Evolutionary conservation across 108 stramenopile species (phyloP).

Genomic region (Nitzschia putrida): DNA sequence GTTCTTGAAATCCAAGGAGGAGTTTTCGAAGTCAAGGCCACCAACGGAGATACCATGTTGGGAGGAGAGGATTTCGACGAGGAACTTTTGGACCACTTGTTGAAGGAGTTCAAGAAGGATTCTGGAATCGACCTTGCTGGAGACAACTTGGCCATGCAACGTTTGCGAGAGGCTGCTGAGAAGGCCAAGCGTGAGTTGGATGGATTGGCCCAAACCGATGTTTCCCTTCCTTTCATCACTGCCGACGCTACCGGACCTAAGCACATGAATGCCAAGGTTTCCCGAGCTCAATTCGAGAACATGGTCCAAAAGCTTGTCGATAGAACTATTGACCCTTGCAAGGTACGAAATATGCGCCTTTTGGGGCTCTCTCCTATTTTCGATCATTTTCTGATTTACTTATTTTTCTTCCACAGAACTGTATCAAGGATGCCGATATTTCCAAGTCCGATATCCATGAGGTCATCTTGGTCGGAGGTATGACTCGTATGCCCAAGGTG

Average conservation of each 20-base stretch:
- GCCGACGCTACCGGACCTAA: constrained; percentile 98
- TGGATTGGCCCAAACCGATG: constrained; percentile 98
- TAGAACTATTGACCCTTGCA: constrained; percentile 96
- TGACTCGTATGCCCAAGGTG: constrained; percentile 99
- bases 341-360: constrained; percentile 40
- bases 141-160: constrained; percentile 98
- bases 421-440: constrained; percentile 94
- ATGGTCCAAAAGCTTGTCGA: constrained; percentile 92
- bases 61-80: constrained; percentile 99
- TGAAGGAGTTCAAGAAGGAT: constrained; percentile 95
- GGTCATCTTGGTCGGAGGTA: constrained; percentile 99
- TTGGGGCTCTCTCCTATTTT: not conserved
- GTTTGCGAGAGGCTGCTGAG: constrained; percentile 97
- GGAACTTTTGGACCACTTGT: constrained; percentile 85
- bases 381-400: not conserved
- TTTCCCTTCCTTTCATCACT: constrained; percentile 98
- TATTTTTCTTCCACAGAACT: constrained; percentile 48
- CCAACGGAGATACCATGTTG: constrained; percentile 99
- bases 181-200: constrained; percentile 99
- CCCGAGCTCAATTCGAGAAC: constrained; percentile 94
- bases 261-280: constrained; percentile 95
- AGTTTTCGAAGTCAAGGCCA: constrained; percentile 99
- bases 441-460: constrained; percentile 93
- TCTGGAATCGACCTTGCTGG: constrained; percentile 85
- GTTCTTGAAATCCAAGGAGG: constrained; percentile 98